These are phyloP conservation scores for Dactylellina cionopaga DNA, from an alignment of 2,329 filamentous ascomycete species.

Conservation along the genomic window DNA sequence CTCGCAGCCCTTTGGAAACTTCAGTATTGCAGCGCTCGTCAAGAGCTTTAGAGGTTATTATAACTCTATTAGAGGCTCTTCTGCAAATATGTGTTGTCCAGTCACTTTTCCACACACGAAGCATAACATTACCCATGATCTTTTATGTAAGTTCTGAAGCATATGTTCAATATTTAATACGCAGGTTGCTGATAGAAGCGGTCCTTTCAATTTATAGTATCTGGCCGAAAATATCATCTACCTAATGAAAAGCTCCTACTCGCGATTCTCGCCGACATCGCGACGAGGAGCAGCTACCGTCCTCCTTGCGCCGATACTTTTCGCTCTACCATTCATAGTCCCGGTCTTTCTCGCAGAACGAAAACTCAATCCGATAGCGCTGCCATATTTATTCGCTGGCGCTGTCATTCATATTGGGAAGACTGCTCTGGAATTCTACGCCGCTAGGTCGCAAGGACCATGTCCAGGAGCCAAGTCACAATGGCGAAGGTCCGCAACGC, in stretches of 20 bases:
- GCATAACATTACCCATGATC: conserved; percentile 35
- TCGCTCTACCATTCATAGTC: neutral
- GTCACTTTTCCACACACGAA: conserved; percentile 26
- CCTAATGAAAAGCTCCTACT: neutral
- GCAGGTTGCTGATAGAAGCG: neutral
- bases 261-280: conserved; percentile 13
- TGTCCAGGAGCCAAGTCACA: neutral
- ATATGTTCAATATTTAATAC: no score
- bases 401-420: conserved; percentile 5
- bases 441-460: neutral
- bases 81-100: conserved; percentile 34
- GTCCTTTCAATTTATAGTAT: conserved; percentile 7
- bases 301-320: neutral
- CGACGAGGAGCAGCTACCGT: neutral
- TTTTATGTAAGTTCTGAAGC: conserved; percentile 41
- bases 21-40: neutral
- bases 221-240: neutral
- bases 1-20: neutral
- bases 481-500: conserved; percentile 7
- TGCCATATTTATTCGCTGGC: neutral
- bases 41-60: neutral
- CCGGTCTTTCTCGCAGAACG: conserved; percentile 22
- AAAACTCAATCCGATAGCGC: conserved; percentile 13
- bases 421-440: conserved; percentile 1
- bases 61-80: neutral